phyloP scores from a whole-genome alignment of 2,329 filamentous ascomycete species.

The Penicillium sp. region DNA sequence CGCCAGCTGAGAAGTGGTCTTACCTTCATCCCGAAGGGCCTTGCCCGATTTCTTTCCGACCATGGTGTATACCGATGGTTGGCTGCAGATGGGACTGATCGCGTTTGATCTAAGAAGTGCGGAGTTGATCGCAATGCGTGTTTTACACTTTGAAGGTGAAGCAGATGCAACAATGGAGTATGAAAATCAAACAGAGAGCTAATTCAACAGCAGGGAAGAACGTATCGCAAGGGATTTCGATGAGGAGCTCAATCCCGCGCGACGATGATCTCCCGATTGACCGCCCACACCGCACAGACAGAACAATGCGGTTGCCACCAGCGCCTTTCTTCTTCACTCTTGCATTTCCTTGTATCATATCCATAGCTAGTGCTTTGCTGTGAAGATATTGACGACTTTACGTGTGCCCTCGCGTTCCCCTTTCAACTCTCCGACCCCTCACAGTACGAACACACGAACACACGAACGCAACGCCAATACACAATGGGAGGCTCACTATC shows the following conservation, averaged over 20 bases:
- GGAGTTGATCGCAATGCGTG: not conserved
- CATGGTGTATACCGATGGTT: conserved; percentile 46
- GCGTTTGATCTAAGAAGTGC: conserved; percentile 19
- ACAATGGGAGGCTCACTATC: conserved; percentile 60
- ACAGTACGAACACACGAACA: conserved; percentile 2
- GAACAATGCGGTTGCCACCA: conserved; percentile 26
- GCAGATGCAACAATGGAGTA: not conserved
- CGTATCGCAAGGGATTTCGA: conserved; percentile 5
- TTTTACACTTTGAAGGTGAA: not conserved
- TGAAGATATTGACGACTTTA: not conserved
- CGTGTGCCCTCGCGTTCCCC: not conserved
- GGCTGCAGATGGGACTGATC: conserved; percentile 8
- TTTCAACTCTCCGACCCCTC: not conserved
- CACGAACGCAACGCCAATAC: conserved; percentile 15
- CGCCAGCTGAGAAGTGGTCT: conserved; percentile 6
- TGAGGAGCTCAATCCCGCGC: conserved; percentile 13
- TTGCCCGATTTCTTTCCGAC: conserved; percentile 67
- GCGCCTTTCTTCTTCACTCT: conserved; percentile 7
- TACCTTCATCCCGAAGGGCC: conserved; percentile 62
- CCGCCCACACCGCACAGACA: conserved; percentile 28
- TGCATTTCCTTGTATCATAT: conserved; percentile 6
- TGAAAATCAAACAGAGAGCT: not conserved
- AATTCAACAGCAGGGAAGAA: not conserved
- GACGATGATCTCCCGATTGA: conserved; percentile 23
- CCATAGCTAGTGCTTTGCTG: conserved; percentile 2